Evolutionary conservation across 177 flowering plant species (phyloP).

Genomic region (Telopea speciosissima): DNA sequence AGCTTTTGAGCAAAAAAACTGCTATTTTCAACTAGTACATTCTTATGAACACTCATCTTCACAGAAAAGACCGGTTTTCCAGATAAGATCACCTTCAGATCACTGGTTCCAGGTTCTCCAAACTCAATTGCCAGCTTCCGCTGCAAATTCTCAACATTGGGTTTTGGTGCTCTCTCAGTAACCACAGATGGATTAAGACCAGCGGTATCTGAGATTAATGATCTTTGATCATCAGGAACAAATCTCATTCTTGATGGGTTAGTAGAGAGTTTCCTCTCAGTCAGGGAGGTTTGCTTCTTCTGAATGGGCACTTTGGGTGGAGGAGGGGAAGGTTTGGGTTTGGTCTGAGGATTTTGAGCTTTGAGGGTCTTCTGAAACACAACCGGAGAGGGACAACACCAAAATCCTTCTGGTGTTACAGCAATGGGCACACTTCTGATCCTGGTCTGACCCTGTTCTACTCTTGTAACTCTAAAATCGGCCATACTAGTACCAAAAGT

Average conservation of each 20-base stretch:
- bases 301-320: constrained; percentile 36
- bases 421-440: constrained; percentile 93
- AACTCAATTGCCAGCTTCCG: constrained; percentile 87
- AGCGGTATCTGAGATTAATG: constrained; percentile 27
- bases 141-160: constrained; percentile 52
- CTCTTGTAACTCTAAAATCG: constrained; percentile 58
- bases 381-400: constrained; percentile 97
- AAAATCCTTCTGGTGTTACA: constrained; percentile 97
- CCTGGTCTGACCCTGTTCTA: constrained; percentile 72
- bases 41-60: constrained; percentile 77
- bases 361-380: constrained; percentile 73
- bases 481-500: constrained; percentile 42
- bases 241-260: constrained; percentile 35
- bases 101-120: constrained; percentile 85
- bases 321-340: constrained; percentile 52
- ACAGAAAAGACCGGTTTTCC: constrained; percentile 89
- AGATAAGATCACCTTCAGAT: constrained; percentile 62
- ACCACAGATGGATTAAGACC: constrained; percentile 25
- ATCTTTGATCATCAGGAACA: constrained; percentile 42
- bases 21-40: constrained; percentile 55
- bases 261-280: constrained; percentile 37
- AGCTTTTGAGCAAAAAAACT: constrained; percentile 61
- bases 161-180: constrained; percentile 46
- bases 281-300: constrained; percentile 38
- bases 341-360: constrained; percentile 50